Percentiles rank a stretch among this genome's conserved stretches.
Evolutionary conservation across 805 yeast genomes (phyloP).

Genomic region (Blastobotrys chiropterorum): DNA sequence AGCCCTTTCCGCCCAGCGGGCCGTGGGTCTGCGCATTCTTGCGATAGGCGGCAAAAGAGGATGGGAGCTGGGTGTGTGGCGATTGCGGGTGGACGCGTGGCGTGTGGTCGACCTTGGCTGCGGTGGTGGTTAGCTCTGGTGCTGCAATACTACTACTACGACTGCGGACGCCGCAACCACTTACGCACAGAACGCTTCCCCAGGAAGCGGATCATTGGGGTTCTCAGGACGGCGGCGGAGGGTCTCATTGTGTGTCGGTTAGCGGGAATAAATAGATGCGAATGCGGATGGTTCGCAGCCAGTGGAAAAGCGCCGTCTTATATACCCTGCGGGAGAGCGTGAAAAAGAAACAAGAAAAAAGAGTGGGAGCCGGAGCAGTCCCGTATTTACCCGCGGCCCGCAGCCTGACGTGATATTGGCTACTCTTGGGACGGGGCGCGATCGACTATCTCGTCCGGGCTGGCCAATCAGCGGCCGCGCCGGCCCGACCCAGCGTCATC

Average conservation of each 20-base stretch:
- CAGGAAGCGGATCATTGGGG: constrained; percentile 76
- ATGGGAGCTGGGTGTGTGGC: constrained; percentile 34
- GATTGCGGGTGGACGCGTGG: constrained; percentile 36
- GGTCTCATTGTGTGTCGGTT: constrained; percentile 26
- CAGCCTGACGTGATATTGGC: not conserved
- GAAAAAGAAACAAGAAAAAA: too few relatives aligned
- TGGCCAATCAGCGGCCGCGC: not conserved
- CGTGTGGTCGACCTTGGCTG: constrained; percentile 34
- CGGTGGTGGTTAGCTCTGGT: too few relatives aligned
- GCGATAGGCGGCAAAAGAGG: constrained; percentile 30
- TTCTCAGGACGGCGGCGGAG: constrained; percentile 23
- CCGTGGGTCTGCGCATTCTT: constrained; percentile 30
- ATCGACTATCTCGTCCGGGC: not conserved
- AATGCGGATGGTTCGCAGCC: not conserved
- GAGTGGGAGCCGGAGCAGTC: not conserved
- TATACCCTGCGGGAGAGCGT: not conserved
- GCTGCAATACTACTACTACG: too few relatives aligned
- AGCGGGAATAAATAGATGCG: not conserved
- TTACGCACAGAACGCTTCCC: constrained; percentile 55
- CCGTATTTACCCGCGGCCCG: not conserved
- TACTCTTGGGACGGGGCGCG: not conserved
- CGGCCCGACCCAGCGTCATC: not conserved
- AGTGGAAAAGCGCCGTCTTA: not conserved
- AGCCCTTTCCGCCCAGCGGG: constrained; percentile 27
- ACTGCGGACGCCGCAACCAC: too few relatives aligned